Evolutionary conservation across 306 rosid species (phyloP).

Genomic region (Erythrophleum fordii): DNA sequence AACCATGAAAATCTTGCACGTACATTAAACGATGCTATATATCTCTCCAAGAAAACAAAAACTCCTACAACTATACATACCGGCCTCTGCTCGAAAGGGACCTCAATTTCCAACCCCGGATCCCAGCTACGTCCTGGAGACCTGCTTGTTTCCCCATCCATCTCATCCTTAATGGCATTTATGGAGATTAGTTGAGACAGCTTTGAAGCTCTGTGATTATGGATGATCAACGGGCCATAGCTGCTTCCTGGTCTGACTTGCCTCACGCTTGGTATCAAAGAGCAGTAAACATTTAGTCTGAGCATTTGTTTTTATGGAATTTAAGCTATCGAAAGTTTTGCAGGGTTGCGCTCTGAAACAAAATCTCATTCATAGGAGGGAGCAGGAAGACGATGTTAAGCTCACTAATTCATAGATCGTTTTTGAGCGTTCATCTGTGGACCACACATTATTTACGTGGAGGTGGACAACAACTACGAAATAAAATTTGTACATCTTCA

Average conservation of each 20-base stretch:
- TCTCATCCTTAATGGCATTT: constrained; percentile 76
- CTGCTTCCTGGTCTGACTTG: constrained; percentile 51
- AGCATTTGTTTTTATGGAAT: constrained; percentile 62
- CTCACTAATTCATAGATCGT: constrained; percentile 27
- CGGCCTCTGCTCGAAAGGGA: constrained; percentile 96
- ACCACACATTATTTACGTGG: constrained; percentile 69
- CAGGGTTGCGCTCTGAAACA: constrained; percentile 7
- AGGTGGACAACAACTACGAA: constrained; percentile 45
- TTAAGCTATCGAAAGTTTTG: constrained; percentile 29
- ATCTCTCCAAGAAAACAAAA: constrained; percentile 19
- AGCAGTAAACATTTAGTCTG: constrained; percentile 66
- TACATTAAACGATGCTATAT: constrained; percentile 17
- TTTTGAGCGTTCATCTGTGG: constrained; percentile 39
- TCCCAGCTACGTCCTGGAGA: constrained; percentile 86
- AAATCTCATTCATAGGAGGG: constrained; percentile 29
- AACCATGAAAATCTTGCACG: constrained; percentile 17
- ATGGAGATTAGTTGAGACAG: constrained; percentile 45
- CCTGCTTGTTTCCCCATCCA: constrained; percentile 69
- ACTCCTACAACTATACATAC: constrained; percentile 47
- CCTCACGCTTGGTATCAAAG: constrained; percentile 52
- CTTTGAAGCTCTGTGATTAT: constrained; percentile 42
- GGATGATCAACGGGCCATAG: constrained; percentile 61
- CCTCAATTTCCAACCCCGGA: constrained; percentile 85
- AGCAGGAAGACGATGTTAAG: constrained; percentile 32
- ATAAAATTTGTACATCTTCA: constrained; percentile 26